phyloP scores from a whole-genome alignment of 2,329 filamentous ascomycete species.

The Zasmidium angulare region DNA sequence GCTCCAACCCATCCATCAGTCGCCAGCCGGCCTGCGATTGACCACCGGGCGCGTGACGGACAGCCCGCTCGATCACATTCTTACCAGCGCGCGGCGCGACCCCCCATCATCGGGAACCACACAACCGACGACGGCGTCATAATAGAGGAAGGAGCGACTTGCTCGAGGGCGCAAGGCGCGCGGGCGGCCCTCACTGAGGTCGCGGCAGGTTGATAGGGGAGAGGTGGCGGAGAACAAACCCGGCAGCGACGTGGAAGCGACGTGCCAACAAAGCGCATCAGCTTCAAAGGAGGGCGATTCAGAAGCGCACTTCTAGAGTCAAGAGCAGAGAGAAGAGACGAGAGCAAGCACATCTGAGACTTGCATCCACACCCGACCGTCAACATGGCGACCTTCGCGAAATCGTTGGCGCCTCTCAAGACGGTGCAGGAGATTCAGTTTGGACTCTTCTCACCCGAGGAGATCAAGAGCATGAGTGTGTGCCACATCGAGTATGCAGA shows the following conservation, averaged over 20 bases:
- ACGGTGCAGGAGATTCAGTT: constrained; percentile 99
- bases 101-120: constrained; percentile 26
- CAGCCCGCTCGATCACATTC: constrained; percentile 9
- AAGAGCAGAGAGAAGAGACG: constrained; percentile 4
- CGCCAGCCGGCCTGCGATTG: constrained; percentile 34
- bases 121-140: constrained; percentile 12
- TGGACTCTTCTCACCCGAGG: constrained; percentile 92
- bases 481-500: constrained; percentile 96
- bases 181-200: constrained; percentile 33
- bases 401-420: constrained; percentile 93
- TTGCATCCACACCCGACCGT: constrained; percentile 31
- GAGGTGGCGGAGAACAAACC: constrained; percentile 25
- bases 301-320: not conserved
- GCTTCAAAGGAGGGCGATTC: constrained; percentile 1
- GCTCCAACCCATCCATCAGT: constrained; percentile 19
- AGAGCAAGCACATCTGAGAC: not conserved
- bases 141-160: constrained; percentile 14
- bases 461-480: constrained; percentile 99
- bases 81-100: constrained; percentile 26
- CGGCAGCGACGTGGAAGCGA: not conserved
- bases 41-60: constrained; percentile 17
- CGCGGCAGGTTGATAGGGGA: constrained; percentile 30
- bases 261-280: constrained; percentile 11
- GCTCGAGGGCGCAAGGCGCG: constrained; percentile 22
- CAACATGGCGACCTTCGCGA: constrained; percentile 89